Base-by-base conservation (phyloP, 345 rosid genomes). In the Heritiera littoralis region DNA sequence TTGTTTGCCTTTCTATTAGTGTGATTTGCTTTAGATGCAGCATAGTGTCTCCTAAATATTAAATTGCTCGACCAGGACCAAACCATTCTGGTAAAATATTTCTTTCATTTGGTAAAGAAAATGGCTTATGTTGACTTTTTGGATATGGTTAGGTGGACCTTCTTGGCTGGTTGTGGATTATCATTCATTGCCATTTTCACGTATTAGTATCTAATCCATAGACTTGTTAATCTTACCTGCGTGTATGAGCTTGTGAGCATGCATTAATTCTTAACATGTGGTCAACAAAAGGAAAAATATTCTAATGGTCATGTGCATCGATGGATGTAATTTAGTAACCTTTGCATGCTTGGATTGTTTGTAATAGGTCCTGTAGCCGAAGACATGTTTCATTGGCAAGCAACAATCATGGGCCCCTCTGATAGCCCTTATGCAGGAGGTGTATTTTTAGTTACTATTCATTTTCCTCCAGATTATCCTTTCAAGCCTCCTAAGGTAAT, bases 381-480 rank as follows among this genome's bases (percentile, higher is more conserved):
- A 74, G 86, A 84, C 77, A 84, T 84, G 86, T 84, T 84, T 46
- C 85, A 82, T 35, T 82, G 82, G 85, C 85, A 82, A 75, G 85
- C 86, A 20, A 84, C 86, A 70, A 84, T 85, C 12, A 85, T 85
- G 87, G 87, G 87, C n/a, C 87, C 87, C 4, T 10, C 87, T 43
- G 87, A 85, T 80, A 85, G 87, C 71, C 87, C 87, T 73, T 85
- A 82, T 55, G 77, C 87, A 2, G 87, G 87, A 13, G 87, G 87
- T 28, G 82, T 85, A 35, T 85, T 85, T 60, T 61, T 85, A 20
- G 85, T 82, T 59, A 56, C 83, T 35, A 82, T 81, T 76, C 83
- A 84, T 60, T 84, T 84, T 28, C 85, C 87, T 76, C 81, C 87
- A 0, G 87, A 84, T 81, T 84, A 84, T 80, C 87, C 87, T 51